A percentile compares a stretch with the other conserved stretches of the same genome.
phyloP scores from a whole-genome alignment of 768 basidiomycete species.

The Termitomyces sp. region DNA sequence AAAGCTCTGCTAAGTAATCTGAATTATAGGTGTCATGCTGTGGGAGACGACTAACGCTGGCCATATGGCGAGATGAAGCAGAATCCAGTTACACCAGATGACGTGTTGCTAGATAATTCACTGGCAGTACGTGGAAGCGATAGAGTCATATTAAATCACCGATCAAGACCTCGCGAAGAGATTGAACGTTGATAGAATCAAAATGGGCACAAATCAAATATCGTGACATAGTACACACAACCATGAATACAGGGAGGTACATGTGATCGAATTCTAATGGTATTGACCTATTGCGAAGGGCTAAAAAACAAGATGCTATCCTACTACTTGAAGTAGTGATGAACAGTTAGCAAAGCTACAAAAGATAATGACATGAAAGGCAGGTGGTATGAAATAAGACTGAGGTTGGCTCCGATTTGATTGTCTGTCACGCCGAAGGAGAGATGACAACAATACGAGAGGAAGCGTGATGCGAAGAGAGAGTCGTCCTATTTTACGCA shows the following conservation, averaged over 20 bases:
- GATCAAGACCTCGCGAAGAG: too few relatives aligned
- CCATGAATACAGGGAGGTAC: not conserved
- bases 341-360: too few relatives aligned
- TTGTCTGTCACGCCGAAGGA: not conserved
- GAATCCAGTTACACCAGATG: too few relatives aligned
- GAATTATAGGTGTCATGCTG: too few relatives aligned
- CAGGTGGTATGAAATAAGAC: not conserved
- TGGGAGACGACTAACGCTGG: too few relatives aligned
- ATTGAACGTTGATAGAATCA: not conserved
- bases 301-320: not conserved
- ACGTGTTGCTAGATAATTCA: too few relatives aligned
- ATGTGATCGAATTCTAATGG: not conserved
- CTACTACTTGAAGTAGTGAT: not conserved
- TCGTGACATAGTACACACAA: not conserved
- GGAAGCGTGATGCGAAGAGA: not conserved
- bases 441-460: not conserved
- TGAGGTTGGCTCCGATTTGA: not conserved
- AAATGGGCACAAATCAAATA: not conserved
- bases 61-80: too few relatives aligned
- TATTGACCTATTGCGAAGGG: not conserved
- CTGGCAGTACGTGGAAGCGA: too few relatives aligned
- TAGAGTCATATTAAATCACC: too few relatives aligned
- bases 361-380: not conserved
- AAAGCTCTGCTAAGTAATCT: too few relatives aligned
- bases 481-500: not conserved